Conservation (phyloP, 1,139 yeast species). For the Geotrichum phurueaensis region DNA sequence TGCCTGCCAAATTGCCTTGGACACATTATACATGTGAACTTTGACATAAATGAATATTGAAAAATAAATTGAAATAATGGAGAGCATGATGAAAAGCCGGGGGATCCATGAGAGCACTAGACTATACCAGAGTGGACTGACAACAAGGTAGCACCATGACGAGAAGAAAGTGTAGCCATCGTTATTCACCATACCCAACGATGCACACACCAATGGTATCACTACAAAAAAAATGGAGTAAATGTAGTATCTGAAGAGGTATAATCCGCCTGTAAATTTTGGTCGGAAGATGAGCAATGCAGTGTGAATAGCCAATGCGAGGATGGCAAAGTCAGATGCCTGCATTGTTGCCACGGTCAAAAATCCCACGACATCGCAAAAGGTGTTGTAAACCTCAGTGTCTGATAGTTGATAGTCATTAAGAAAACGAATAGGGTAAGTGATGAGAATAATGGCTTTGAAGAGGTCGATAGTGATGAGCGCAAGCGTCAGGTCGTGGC, state of each 20-base stretch:
- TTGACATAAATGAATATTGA: conserved; percentile 63
- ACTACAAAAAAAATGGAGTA: conserved; percentile 48
- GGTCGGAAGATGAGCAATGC: conserved; percentile 52
- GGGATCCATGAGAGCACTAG: conserved; percentile 76
- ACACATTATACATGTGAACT: conserved; percentile 13
- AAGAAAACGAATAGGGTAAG: conserved; percentile 59
- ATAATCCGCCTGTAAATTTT: conserved; percentile 44
- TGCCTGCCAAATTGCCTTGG: conserved; percentile 7
- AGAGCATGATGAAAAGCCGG: conserved; percentile 55
- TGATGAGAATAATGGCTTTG: conserved; percentile 58
- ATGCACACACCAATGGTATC: conserved; percentile 61
- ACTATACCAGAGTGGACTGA: conserved; percentile 65
- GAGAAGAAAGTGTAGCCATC: conserved; percentile 38
- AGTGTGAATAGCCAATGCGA: conserved; percentile 75
- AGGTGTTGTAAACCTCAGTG: conserved; percentile 24
- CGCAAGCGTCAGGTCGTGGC: conserved; percentile 64
- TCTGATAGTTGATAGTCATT: conserved; percentile 29
- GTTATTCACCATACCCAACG: conserved; percentile 54
- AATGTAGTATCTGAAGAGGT: conserved; percentile 48
- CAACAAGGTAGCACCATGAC: conserved; percentile 73
- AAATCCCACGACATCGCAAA: conserved; percentile 68
- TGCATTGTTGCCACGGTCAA: conserved; percentile 56
- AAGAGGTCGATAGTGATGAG: conserved; percentile 64
- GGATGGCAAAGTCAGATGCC: conserved; percentile 57
- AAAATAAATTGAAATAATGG: conserved; percentile 57